Base-by-base conservation (phyloP, 1,284 basidiomycete genomes). In the Phellopilus nigrolimitatus region DNA sequence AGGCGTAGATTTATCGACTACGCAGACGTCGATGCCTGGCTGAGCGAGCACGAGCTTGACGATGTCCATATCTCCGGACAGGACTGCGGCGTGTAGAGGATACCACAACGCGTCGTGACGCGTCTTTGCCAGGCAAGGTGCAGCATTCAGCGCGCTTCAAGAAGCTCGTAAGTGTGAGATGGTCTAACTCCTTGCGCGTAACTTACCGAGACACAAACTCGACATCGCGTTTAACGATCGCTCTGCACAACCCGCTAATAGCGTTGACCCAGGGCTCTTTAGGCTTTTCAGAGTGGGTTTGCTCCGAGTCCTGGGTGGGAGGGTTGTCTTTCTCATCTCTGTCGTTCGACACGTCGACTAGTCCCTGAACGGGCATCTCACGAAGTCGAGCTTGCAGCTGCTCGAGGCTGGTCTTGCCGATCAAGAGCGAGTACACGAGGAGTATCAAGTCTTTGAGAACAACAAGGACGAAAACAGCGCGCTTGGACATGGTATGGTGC, bases 1-100 rank as follows among this genome's bases (percentile, higher is more conserved):
- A 13, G 25, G 22, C 3, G 8, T n/a, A 13, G 31, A 21, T 24
- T 33, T 4, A 15, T 50, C 30, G 6, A n/a, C 31, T 8, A 17
- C 49, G 24, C 31, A 46, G 5, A 46, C 24, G 13, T 46, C 37
- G 13, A 21, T 15, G 12, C 30, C 34, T 10, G 51, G 45, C 9
- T 25, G 25, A 6, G 37, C 36, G 38, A 48, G 39, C 10, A 53
- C 22, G 3, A 53, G 39, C 30, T 37, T 42, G 28, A 53, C 28
- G 21, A 53, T 38, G 2, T 43, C 45, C 21, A 53, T 15, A 28
- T 48, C 36, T 6, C 45, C 51, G 9, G 51, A 41, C 9, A 53
- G 27, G 3, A 48, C 46, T 21, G 51, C 51, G 34, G 51, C 46
- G 28, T 53, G 45, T 15, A 53, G 21, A 15, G 51, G 45, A 19